phyloP scores from a whole-genome alignment of 1,284 basidiomycete genomes.

The Malassezia vespertilionis region DNA sequence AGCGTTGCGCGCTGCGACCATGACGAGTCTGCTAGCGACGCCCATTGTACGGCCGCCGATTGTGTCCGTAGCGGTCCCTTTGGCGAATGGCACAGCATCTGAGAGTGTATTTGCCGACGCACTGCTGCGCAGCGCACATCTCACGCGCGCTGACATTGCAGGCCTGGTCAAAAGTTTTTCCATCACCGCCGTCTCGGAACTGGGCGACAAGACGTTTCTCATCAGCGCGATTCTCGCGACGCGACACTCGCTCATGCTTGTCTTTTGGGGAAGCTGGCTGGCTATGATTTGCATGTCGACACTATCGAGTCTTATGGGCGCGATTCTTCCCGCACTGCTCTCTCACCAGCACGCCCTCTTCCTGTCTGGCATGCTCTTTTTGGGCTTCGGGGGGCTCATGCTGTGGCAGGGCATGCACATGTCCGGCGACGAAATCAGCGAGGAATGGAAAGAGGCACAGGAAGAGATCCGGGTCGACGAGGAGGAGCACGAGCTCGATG shows the following conservation, averaged over 20 bases:
- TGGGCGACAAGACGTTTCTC: slow-evolving; percentile 94
- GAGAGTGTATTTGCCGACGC: neutral
- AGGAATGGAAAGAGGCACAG: slow-evolving; percentile 64
- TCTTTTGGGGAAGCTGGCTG: slow-evolving; percentile 79
- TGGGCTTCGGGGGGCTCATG: slow-evolving; percentile 40
- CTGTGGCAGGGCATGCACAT: slow-evolving; percentile 28
- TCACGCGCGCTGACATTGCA: slow-evolving; percentile 2
- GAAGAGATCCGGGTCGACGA: slow-evolving; percentile 64
- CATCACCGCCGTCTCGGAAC: slow-evolving; percentile 43
- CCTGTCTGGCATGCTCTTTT: slow-evolving; percentile 57
- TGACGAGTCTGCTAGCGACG: too few relatives aligned
- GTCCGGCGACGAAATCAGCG: slow-evolving; percentile 47
- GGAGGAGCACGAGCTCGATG: slow-evolving; percentile 62
- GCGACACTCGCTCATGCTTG: slow-evolving; percentile 72
- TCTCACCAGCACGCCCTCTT: slow-evolving; percentile 58
- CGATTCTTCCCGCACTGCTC: slow-evolving; percentile 36
- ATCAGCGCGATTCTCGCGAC: slow-evolving; percentile 93
- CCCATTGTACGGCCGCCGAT: too few relatives aligned
- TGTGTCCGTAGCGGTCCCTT: neutral
- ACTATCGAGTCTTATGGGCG: slow-evolving; percentile 40
- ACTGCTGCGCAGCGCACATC: slow-evolving; percentile 1
- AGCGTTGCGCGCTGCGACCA: too few relatives aligned
- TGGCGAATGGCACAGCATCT: neutral
- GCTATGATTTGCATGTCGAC: slow-evolving; percentile 73
- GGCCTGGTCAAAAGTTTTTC: slow-evolving; percentile 14